Conservation (phyloP, 106 monocot species). For the Chionographis japonica region DNA sequence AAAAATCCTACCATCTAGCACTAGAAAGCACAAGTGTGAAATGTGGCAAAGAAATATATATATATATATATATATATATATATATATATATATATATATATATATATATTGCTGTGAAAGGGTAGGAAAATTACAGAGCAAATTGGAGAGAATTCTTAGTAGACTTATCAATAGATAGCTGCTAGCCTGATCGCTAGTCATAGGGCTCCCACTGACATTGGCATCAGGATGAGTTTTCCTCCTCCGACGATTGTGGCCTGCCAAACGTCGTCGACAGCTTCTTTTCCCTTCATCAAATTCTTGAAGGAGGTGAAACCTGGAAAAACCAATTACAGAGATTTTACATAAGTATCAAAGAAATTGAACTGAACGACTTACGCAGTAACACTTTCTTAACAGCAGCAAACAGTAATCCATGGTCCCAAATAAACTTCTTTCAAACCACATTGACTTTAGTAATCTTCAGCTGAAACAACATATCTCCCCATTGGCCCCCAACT, state of each 20-base stretch:
- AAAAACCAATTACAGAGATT: neutral
- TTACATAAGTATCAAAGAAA: neutral
- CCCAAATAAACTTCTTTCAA: too few species aligned
- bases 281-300: conserved; percentile 64
- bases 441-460: too few species aligned
- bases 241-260: conserved; percentile 49
- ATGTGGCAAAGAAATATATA: too few species aligned
- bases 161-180: conserved; percentile 37
- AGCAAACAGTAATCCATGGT: too few species aligned
- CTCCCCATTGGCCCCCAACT: too few species aligned
- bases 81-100: neutral
- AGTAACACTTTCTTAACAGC: too few species aligned
- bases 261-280: conserved; percentile 56
- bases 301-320: conserved; percentile 53
- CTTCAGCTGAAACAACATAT: too few species aligned
- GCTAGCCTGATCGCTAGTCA: conserved; percentile 27
- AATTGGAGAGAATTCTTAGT: conserved; percentile 31
- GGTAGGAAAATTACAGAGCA: conserved; percentile 32
- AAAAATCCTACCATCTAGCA: too few species aligned
- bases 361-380: too few species aligned
- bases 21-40: too few species aligned
- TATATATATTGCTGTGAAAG: neutral
- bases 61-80: too few species aligned
- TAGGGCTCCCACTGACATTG: conserved; percentile 11
- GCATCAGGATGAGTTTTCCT: conserved; percentile 48